Conservation (phyloP, 1,284 basidiomycete genomes). For the Salmacisia buchloeana region DNA sequence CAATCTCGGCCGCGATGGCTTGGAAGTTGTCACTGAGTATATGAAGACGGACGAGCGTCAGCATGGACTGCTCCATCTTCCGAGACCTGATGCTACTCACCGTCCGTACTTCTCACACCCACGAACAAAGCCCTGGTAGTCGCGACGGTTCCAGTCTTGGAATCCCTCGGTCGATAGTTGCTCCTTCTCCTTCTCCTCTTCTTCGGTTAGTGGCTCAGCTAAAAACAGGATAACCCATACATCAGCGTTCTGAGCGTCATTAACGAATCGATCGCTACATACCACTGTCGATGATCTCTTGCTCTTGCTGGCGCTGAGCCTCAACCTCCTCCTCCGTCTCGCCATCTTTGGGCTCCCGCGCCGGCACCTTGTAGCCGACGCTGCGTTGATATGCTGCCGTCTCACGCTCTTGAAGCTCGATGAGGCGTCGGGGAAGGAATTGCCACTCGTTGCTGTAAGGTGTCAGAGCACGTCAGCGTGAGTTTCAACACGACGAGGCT, state of each 20-base stretch:
- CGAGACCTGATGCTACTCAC: neutral
- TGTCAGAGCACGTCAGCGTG: neutral
- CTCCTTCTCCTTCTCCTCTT: constrained; percentile 70
- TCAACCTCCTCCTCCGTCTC: constrained; percentile 32
- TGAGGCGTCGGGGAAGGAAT: constrained; percentile 80
- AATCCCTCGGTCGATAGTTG: constrained; percentile 35
- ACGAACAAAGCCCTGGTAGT: constrained; percentile 85
- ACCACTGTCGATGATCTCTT: constrained; percentile 69
- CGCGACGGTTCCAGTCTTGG: constrained; percentile 62
- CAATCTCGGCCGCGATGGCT: constrained; percentile 75
- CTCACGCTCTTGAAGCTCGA: constrained; percentile 81
- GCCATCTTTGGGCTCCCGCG: constrained; percentile 62
- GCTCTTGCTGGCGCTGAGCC: constrained; percentile 62
- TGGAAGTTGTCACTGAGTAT: constrained; percentile 60
- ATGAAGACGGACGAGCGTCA: constrained; percentile 50
- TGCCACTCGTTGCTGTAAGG: constrained; percentile 81
- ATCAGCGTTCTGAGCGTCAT: too few relatives aligned
- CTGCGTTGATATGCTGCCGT: constrained; percentile 55
- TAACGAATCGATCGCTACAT: neutral
- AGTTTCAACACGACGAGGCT: neutral
- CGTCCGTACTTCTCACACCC: constrained; percentile 82
- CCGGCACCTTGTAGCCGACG: constrained; percentile 69
- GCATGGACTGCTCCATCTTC: neutral
- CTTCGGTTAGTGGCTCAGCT: constrained; percentile 57
- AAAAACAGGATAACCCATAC: neutral